Conservation (phyloP, 495 filamentous ascomycete genomes). For the Hypoxylon fragiforme region DNA sequence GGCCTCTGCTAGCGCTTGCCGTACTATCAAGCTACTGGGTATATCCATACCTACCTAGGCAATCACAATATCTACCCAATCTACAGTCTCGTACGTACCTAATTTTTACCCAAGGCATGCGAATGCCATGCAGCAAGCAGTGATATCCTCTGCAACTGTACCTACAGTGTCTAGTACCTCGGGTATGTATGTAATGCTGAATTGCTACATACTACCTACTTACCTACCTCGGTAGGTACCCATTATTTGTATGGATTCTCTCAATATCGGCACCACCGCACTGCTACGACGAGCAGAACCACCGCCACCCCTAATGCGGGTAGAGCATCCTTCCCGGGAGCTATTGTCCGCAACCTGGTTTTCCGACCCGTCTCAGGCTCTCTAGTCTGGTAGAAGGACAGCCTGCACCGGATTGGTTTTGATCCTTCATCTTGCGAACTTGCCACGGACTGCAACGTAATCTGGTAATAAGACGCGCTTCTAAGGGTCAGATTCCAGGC, state of each 20-base stretch:
- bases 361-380: conserved; percentile 8
- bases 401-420: conserved; percentile 10
- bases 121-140: conserved; percentile 24
- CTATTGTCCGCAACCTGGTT: conserved; percentile 21
- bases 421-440: conserved; percentile 20
- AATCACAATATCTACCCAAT: neutral
- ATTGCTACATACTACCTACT: conserved; percentile 26
- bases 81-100: conserved; percentile 1
- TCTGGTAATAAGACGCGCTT: conserved; percentile 25
- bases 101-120: conserved; percentile 23
- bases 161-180: too few species aligned
- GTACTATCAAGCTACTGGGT: conserved; percentile 10
- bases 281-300: conserved; percentile 1
- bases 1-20: conserved; percentile 19
- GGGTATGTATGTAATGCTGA: conserved; percentile 30
- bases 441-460: conserved; percentile 25
- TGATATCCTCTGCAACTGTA: conserved; percentile 7
- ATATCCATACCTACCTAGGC: neutral
- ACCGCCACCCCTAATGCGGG: conserved; percentile 5
- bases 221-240: too few species aligned
- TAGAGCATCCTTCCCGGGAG: conserved; percentile 20
- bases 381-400: conserved; percentile 7
- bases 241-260: too few species aligned
- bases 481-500: conserved; percentile 3
- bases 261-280: conserved; percentile 3